A percentile compares a stretch with the other conserved stretches of the same genome.
Conservation (phyloP, 2,329 filamentous ascomycete genomes). For the Ampelomyces quisqualis region DNA sequence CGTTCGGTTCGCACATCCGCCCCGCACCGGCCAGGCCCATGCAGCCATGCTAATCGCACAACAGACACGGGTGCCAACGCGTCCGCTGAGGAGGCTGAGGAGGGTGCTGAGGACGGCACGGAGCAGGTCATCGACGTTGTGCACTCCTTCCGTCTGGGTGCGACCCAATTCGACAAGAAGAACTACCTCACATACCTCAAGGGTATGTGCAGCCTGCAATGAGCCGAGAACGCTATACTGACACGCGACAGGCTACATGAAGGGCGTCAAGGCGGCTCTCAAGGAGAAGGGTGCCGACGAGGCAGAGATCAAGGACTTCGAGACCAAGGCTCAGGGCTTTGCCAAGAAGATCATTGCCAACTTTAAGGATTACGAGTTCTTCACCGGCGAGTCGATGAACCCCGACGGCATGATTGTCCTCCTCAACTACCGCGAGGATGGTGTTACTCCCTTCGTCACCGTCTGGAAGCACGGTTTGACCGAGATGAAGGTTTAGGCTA, state of each 20-base stretch:
- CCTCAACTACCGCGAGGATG: conserved; percentile 97
- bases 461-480: conserved; percentile 94
- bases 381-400: conserved; percentile 89
- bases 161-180: conserved; percentile 84
- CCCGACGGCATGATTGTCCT: conserved; percentile 92
- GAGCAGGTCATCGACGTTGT: conserved; percentile 90
- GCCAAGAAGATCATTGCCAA: conserved; percentile 81
- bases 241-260: conserved; percentile 73
- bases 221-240: conserved; percentile 1
- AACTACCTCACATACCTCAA: conserved; percentile 80
- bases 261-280: conserved; percentile 81
- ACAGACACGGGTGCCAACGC: conserved; percentile 91
- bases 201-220: conserved; percentile 54
- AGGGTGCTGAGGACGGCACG: conserved; percentile 67
- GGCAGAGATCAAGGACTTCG: conserved; percentile 73
- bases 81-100: conserved; percentile 85
- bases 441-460: conserved; percentile 82
- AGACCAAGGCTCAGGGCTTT: conserved; percentile 70
- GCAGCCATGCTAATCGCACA: conserved; percentile 2
- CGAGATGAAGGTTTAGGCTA: conserved; percentile 90
- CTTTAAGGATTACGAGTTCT: conserved; percentile 97
- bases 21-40: not conserved
- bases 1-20: conserved; percentile 60
- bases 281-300: conserved; percentile 57
- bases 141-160: conserved; percentile 84